Evolutionary conservation across 129 eudicot species (phyloP), one percentile per base, ranked within the genome.

Genomic region (Centaurea solstitialis): DNA sequence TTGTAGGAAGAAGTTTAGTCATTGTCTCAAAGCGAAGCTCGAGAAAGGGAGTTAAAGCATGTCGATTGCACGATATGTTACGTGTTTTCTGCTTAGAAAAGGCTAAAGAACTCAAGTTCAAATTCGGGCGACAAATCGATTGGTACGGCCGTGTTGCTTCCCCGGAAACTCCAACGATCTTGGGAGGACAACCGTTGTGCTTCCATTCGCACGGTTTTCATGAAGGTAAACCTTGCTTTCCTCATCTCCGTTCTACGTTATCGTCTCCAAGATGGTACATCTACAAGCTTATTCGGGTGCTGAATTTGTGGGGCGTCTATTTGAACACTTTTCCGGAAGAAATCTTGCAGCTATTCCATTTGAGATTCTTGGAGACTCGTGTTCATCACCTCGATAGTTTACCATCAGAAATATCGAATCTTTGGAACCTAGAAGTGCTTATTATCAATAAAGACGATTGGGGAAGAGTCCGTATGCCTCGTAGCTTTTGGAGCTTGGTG

Each of bases 361-460:
- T 80, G 78, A 71, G 70, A 50, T 80, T 47, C 83, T 70, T 80
- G 72, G 77, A 57, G 22, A 67, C 72, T 53, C 37, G 38, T 18
- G 78, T 72, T 11, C 17, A 12, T 13, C 28, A 18, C 38, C 40
- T 77, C 12, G 70, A 47, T 30, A 59, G 24, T 4, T 20, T 80
- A 21, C 78, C 83, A 37, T 12, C 72, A 37, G 6, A 13, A 39
- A 71, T 80, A 18, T 59, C 77, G 4, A 72, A 80, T 62, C 83
- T 80, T 33, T 72, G 83, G 72, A 70, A 72, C 39, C 57, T 80
- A 35, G 78, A 80, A 72, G 35, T 70, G 22, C 77, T 80, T 30
- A 37, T 72, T 57, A 11, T 72, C 17, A 4, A 12, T 26, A 61
- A 38, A 80, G 70, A 17, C 6, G 18, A 20, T 6, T 24, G 38